Evolutionary conservation across 345 rosid species (phyloP).

Genomic region (Boechera stricta): DNA sequence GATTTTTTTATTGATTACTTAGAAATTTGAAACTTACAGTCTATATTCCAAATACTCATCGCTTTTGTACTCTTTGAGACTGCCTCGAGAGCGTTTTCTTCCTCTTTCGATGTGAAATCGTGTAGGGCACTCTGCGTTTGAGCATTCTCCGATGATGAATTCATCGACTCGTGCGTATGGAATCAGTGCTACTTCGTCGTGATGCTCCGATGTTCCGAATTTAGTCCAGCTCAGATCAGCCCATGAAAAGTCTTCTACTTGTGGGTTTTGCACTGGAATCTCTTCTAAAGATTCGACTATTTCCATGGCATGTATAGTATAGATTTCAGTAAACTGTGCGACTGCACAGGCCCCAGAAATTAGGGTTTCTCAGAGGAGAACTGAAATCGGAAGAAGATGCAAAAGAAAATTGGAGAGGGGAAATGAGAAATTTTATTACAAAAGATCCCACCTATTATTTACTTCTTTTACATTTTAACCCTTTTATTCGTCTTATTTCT

Average conservation of each 20-base stretch:
- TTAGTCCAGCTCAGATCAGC: conserved; percentile 80
- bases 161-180: conserved; percentile 71
- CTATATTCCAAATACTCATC: conserved; percentile 87
- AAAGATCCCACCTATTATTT: background rate
- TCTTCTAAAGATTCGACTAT: conserved; percentile 60
- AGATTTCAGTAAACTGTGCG: conserved; percentile 15
- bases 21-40: conserved; percentile 55
- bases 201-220: conserved; percentile 75
- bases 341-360: conserved; percentile 12
- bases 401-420: background rate
- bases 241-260: conserved; percentile 74
- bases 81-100: conserved; percentile 67
- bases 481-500: background rate
- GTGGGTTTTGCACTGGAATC: conserved; percentile 73
- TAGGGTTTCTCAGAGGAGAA: conserved; percentile 31
- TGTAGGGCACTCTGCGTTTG: conserved; percentile 75
- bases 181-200: conserved; percentile 80
- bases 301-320: conserved; percentile 46
- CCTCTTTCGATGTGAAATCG: conserved; percentile 92
- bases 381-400: conserved; percentile 35
- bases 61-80: conserved; percentile 71
- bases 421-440: background rate
- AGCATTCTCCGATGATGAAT: conserved; percentile 89
- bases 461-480: background rate
- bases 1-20: background rate